Percentiles rank a stretch among this genome's conserved stretches.
Conservation (phyloP, 129 eudicot species). For the Centrapalus pauciflorus region DNA sequence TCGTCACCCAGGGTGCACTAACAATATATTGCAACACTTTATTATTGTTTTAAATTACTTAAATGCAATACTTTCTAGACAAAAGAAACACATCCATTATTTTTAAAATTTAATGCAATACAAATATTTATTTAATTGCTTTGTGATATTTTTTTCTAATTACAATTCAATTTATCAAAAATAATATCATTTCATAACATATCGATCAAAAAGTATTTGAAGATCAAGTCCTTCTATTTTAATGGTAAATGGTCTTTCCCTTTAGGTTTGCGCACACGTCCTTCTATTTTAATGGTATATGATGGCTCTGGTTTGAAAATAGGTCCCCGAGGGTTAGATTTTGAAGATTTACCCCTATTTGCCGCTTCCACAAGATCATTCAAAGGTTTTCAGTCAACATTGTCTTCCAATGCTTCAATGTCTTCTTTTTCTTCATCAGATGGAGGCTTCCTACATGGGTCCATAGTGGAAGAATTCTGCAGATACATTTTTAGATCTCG, state of each 20-base stretch:
- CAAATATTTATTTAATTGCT: too few relatives aligned
- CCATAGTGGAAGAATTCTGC: slow-evolving; percentile 40
- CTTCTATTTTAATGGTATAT: slow-evolving; percentile 23
- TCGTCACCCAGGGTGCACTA: too few relatives aligned
- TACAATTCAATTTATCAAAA: too few relatives aligned
- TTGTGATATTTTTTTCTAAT: too few relatives aligned
- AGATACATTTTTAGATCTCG: background rate
- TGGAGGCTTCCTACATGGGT: slow-evolving; percentile 26
- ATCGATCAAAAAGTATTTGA: too few relatives aligned
- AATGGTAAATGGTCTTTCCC: slow-evolving; percentile 28
- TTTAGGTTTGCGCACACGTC: slow-evolving; percentile 27
- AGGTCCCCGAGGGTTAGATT: slow-evolving; percentile 32
- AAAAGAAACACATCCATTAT: too few relatives aligned
- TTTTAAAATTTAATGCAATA: too few relatives aligned
- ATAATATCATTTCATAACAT: too few relatives aligned
- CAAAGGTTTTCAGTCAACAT: slow-evolving; percentile 54
- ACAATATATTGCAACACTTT: too few relatives aligned
- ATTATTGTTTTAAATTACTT: too few relatives aligned
- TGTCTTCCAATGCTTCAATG: slow-evolving; percentile 28
- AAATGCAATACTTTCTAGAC: too few relatives aligned
- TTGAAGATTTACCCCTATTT: slow-evolving; percentile 45
- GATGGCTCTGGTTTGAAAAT: slow-evolving; percentile 32
- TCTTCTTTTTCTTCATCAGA: slow-evolving; percentile 30
- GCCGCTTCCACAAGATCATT: slow-evolving; percentile 55
- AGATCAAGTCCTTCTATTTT: too few relatives aligned